These are phyloP conservation scores for Lathyrus oleraceus DNA, from an alignment of 306 rosid species.

Conservation along the genomic window DNA sequence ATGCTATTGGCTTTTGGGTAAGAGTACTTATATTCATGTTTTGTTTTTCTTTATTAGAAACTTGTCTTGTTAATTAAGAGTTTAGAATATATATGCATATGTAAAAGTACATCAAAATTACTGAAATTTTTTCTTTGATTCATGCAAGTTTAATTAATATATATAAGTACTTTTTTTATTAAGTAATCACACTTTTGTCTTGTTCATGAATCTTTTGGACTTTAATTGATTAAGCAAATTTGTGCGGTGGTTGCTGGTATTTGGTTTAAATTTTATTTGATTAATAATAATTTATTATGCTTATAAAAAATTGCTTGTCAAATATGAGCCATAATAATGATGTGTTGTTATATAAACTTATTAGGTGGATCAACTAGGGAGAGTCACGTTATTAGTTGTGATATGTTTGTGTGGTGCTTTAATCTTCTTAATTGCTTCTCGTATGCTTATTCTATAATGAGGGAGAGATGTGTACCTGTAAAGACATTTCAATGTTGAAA, in stretches of 20 bases:
- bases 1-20: constrained; percentile 7
- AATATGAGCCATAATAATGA: too few species aligned
- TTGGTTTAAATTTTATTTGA: background rate
- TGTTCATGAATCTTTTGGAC: background rate
- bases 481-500: too few species aligned
- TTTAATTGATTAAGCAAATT: background rate
- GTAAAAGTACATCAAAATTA: constrained; percentile 29
- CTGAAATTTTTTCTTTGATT: background rate
- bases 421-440: too few species aligned
- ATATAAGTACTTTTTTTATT: background rate
- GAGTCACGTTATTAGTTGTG: too few species aligned
- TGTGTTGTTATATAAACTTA: too few species aligned
- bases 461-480: too few species aligned
- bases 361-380: too few species aligned
- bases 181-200: background rate
- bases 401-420: too few species aligned
- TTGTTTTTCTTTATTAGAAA: background rate
- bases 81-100: constrained; percentile 29
- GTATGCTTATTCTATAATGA: too few species aligned
- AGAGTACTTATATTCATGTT: background rate
- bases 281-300: background rate
- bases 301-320: background rate
- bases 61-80: constrained; percentile 20
- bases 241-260: background rate
- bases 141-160: background rate